Evolutionary conservation across 2,329 filamentous ascomycete genomes (phyloP).

Genomic region (Penicillium sclerotiorum): DNA sequence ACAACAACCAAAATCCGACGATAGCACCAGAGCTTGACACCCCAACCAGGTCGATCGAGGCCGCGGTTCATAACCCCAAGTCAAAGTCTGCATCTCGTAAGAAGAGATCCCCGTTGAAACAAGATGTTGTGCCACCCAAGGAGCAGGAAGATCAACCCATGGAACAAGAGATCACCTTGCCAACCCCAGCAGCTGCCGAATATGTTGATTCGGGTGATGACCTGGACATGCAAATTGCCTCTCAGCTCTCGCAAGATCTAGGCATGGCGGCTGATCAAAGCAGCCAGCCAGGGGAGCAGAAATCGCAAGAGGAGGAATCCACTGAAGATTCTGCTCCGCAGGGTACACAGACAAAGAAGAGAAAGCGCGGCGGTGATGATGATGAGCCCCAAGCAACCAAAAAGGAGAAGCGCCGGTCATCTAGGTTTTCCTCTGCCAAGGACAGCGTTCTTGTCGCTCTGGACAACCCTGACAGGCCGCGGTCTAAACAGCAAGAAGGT

Average conservation of each 20-base stretch:
- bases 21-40: slow-evolving; percentile 5
- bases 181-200: slow-evolving; percentile 11
- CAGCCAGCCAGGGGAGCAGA: slow-evolving; percentile 12
- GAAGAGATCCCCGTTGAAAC: slow-evolving; percentile 6
- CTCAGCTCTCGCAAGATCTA: slow-evolving; percentile 49
- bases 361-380: slow-evolving; percentile 36
- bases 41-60: slow-evolving; percentile 6
- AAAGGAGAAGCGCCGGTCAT: slow-evolving; percentile 35
- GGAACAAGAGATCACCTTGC: not conserved
- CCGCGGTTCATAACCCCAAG: slow-evolving; percentile 9
- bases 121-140: not conserved
- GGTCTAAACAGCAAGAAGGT: slow-evolving; percentile 17
- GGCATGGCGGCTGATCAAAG: slow-evolving; percentile 40
- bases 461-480: slow-evolving; percentile 13
- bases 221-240: slow-evolving; percentile 47
- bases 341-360: slow-evolving; percentile 35
- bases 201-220: slow-evolving; percentile 43
- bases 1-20: slow-evolving; percentile 4
- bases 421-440: slow-evolving; percentile 25
- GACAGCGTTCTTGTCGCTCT: slow-evolving; percentile 7
- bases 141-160: not conserved
- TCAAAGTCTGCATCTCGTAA: slow-evolving; percentile 18
- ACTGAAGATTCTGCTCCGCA: slow-evolving; percentile 8
- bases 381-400: slow-evolving; percentile 14
- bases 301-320: not conserved